phyloP scores from a whole-genome alignment of 805 yeast genomes.

The Wickerhamomyces hampshirensis region DNA sequence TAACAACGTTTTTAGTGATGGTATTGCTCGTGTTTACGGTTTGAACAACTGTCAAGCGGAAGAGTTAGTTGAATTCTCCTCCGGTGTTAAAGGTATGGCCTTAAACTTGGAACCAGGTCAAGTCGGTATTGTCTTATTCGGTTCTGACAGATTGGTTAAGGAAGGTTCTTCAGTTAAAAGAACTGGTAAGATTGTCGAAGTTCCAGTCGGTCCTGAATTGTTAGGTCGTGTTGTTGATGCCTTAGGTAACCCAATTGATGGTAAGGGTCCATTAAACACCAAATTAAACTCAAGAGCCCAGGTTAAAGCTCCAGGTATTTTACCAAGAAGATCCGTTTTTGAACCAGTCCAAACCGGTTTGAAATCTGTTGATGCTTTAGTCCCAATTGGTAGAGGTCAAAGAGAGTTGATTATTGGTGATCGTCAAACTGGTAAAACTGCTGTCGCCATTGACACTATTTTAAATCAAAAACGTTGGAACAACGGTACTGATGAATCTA shows the following conservation, averaged over 20 bases:
- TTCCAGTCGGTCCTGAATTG: constrained; percentile 96
- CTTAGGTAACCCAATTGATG: constrained; percentile 98
- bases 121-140: constrained; percentile 99
- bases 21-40: constrained; percentile 99
- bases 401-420: constrained; percentile 99
- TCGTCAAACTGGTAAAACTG: constrained; percentile 99
- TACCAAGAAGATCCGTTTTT: constrained; percentile 97
- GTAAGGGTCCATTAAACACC: constrained; percentile 96
- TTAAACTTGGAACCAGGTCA: constrained; percentile 99
- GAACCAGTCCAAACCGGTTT: constrained; percentile 99
- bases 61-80: constrained; percentile 97
- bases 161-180: constrained; percentile 99
- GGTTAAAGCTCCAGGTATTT: constrained; percentile 99
- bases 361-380: constrained; percentile 97
- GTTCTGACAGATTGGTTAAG: constrained; percentile 97
- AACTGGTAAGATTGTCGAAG: constrained; percentile 99
- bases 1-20: constrained; percentile 70
- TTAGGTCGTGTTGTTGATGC: constrained; percentile 99
- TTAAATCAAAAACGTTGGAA: constrained; percentile 99
- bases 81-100: constrained; percentile 99
- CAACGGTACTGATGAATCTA: constrained; percentile 88
- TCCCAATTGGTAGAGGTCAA: constrained; percentile 99
- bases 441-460: constrained; percentile 97
- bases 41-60: constrained; percentile 99
- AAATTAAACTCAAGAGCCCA: constrained; percentile 89